Evolutionary conservation across 2,329 filamentous ascomycete species (phyloP), one percentile per base, ranked within the genome.

Genomic region (Lachnellula arida): DNA sequence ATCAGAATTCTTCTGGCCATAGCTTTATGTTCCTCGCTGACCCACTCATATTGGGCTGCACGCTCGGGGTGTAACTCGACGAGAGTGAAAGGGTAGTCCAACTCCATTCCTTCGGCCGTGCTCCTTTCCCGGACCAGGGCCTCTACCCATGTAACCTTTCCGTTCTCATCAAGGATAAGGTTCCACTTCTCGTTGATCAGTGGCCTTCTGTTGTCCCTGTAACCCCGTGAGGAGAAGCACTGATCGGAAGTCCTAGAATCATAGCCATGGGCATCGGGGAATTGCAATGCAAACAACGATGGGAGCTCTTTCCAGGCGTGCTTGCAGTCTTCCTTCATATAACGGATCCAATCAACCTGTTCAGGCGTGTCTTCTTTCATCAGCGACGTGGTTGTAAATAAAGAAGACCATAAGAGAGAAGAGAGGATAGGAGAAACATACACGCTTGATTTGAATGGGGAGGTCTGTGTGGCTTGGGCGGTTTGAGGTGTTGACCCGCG

Each of bases 181-280:
- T 49, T 46, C 46, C 56, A 50, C 15, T 60, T 51, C 19, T 48
- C 34, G 28, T 56, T 44, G n/a, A 49, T 50, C 7, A 28, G 12
- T 7, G 57, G 57, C 1, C 42, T 46, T 11, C 39, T 34, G 22
- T 61, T 58, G 46, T 57, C 57, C 22, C 59, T 54, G 25, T 61
- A 61, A 12, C 49, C 49, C 14, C 59, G 57, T 14, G 59, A 57
- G 19, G 59, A 60, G 54, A 61, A 57, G 35, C 55, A 56, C 46
- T 61, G 56, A 14, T 51, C 44, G 12, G 59, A 52, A 12, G 46
- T 22, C 9, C 56, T 47, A 17, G 46, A 28, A n/a, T 48, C 44
- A 23, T 7, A 23, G 12, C 14, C 22, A 22, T 15, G 11, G 9
- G 25, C 43, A 12, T 57, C 40, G 9, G 54, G 46, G 40, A 48